phyloP scores from a whole-genome alignment of 2,329 filamentous ascomycete species.

The Ceratocystiopsis brevicomis region DNA sequence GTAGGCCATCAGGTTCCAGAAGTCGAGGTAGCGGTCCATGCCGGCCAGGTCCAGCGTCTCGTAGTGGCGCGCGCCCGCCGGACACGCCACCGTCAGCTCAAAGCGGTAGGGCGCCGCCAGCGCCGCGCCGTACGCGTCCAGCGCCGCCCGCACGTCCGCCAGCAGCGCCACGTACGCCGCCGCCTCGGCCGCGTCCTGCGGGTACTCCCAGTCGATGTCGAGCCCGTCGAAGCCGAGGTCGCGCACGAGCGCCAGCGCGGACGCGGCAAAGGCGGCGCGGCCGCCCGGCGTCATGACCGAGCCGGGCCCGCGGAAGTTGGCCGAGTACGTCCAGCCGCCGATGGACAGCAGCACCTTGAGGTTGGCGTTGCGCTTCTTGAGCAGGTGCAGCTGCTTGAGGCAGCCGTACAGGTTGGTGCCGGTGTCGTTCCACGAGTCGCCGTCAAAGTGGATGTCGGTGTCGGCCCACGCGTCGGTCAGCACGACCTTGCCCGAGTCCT shows the following conservation, averaged over 20 bases:
- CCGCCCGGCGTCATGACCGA: slow-evolving; percentile 42
- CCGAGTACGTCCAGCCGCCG: slow-evolving; percentile 81
- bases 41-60: slow-evolving; percentile 39
- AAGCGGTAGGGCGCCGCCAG: slow-evolving; percentile 31
- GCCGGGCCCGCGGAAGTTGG: slow-evolving; percentile 61
- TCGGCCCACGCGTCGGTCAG: slow-evolving; percentile 46
- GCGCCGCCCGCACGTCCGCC: slow-evolving; percentile 31
- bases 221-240: slow-evolving; percentile 58
- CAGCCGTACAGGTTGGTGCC: slow-evolving; percentile 78
- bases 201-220: slow-evolving; percentile 44
- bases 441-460: slow-evolving; percentile 54
- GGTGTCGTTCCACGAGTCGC: slow-evolving; percentile 49
- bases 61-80: slow-evolving; percentile 44
- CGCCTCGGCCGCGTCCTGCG: slow-evolving; percentile 34
- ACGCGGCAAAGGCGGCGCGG: slow-evolving; percentile 51
- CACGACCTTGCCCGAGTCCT: slow-evolving; percentile 60
- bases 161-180: slow-evolving; percentile 41
- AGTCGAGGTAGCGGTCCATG: slow-evolving; percentile 50
- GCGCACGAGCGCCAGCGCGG: slow-evolving; percentile 56
- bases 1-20: slow-evolving; percentile 77
- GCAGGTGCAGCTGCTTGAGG: slow-evolving; percentile 69
- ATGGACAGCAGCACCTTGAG: slow-evolving; percentile 75
- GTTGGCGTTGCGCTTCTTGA: slow-evolving; percentile 65
- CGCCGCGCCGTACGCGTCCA: slow-evolving; percentile 35
- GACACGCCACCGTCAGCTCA: slow-evolving; percentile 45